Evolutionary conservation across 768 basidiomycete species (phyloP).

Genomic region (Kwoniella pini): DNA sequence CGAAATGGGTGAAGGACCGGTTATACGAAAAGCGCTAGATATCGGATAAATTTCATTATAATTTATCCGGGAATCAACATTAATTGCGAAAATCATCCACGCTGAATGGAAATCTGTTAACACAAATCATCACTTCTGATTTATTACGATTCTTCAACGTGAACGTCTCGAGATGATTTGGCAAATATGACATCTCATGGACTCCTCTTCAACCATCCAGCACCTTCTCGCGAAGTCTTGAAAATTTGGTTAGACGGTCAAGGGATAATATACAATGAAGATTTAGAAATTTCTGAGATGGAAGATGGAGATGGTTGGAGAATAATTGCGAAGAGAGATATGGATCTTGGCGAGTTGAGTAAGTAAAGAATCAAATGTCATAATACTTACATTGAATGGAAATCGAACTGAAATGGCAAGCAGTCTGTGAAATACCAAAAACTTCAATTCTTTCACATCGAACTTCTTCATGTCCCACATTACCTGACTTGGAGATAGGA

Average conservation of each 20-base stretch:
- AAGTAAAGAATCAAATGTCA: slow-evolving; percentile 1
- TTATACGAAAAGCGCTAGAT: too few species aligned
- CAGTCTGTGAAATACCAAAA: slow-evolving; percentile 34
- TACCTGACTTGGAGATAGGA: not conserved
- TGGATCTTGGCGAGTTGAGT: slow-evolving; percentile 28
- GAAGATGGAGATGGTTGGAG: slow-evolving; percentile 31
- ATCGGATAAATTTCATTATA: too few species aligned
- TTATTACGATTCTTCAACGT: too few species aligned
- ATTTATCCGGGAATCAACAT: too few species aligned
- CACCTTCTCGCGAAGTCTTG: slow-evolving; percentile 17
- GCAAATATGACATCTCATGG: slow-evolving; percentile 15
- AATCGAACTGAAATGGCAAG: not conserved
- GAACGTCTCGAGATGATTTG: too few species aligned
- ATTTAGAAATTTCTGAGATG: slow-evolving; percentile 19
- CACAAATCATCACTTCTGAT: too few species aligned
- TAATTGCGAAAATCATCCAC: too few species aligned
- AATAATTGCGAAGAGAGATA: slow-evolving; percentile 9
- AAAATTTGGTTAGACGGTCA: slow-evolving; percentile 19
- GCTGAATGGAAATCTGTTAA: too few species aligned
- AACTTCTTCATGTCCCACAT: slow-evolving; percentile 6
- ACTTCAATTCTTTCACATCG: slow-evolving; percentile 23
- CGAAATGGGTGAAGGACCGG: too few species aligned
- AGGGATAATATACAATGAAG: not conserved
- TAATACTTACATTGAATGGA: not conserved
- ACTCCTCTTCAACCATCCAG: slow-evolving; percentile 13